Percentiles rank a stretch among this genome's conserved stretches.
Conservation (phyloP, 2,329 filamentous ascomycete genomes). For the Paracoccidioides brasiliensis region DNA sequence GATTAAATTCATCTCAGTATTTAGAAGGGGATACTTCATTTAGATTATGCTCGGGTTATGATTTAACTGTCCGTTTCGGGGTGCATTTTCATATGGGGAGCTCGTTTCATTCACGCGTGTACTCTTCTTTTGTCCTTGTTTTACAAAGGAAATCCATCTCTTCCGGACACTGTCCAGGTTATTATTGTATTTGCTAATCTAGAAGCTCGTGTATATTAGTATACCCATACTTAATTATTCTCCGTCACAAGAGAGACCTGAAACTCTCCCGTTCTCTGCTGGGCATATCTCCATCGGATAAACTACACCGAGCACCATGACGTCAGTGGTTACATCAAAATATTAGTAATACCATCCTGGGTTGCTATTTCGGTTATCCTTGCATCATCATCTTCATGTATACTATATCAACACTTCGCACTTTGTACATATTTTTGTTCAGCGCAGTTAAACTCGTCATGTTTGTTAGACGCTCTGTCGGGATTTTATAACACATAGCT, state of each 20-base stretch:
- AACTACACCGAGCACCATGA: neutral
- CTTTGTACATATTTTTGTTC: neutral
- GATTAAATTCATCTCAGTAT: constrained; percentile 9
- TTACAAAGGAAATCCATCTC: neutral
- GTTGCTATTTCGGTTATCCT: neutral
- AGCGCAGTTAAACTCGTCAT: neutral
- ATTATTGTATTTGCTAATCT: neutral
- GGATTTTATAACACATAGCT: neutral
- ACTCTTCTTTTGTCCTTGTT: neutral
- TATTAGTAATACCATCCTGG: neutral
- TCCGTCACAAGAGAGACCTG: neutral
- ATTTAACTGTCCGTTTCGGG: neutral
- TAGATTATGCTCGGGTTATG: too few species aligned
- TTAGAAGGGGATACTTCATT: neutral
- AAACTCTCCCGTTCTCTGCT: too few species aligned
- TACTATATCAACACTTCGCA: neutral
- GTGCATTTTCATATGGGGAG: neutral
- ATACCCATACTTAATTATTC: neutral
- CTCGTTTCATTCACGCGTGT: neutral
- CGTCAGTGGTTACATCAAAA: neutral
- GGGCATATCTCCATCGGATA: too few species aligned
- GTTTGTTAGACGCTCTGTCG: neutral
- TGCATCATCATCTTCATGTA: neutral
- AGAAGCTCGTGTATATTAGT: neutral
- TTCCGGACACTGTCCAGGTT: too few species aligned